Percentiles rank a stretch among this genome's conserved stretches.
phyloP scores from a whole-genome alignment of 2,329 filamentous ascomycete genomes.

The Elsinoe batatas region DNA sequence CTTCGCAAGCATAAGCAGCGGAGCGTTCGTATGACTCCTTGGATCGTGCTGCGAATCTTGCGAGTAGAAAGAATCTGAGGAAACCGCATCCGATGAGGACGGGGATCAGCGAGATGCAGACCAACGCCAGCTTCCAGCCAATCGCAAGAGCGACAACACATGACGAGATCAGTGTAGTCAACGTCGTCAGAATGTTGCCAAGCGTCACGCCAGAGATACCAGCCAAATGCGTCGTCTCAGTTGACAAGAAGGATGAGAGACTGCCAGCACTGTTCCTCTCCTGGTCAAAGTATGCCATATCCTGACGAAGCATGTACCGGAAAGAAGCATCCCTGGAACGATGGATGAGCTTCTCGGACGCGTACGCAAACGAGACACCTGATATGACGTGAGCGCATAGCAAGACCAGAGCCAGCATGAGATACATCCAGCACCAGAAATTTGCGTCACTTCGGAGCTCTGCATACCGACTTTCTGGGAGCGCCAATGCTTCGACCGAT shows the following conservation, averaged over 20 bases:
- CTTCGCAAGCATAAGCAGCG: slow-evolving; percentile 83
- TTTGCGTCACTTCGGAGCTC: slow-evolving; percentile 60
- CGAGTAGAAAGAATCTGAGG: slow-evolving; percentile 75
- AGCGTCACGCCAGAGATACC: slow-evolving; percentile 81
- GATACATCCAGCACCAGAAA: slow-evolving; percentile 84
- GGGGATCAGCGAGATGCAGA: slow-evolving; percentile 70
- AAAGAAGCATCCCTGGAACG: slow-evolving; percentile 76
- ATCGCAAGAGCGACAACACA: slow-evolving; percentile 61
- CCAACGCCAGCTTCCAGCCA: slow-evolving; percentile 80
- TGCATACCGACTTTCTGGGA: slow-evolving; percentile 42
- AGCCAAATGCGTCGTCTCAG: slow-evolving; percentile 78
- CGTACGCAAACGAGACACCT: slow-evolving; percentile 68
- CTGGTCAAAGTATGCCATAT: slow-evolving; percentile 82
- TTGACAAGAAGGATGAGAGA: slow-evolving; percentile 78
- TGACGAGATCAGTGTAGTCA: slow-evolving; percentile 68
- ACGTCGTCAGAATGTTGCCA: slow-evolving; percentile 72
- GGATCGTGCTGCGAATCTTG: slow-evolving; percentile 66
- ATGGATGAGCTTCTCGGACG: slow-evolving; percentile 77
- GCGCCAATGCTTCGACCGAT: slow-evolving; percentile 62
- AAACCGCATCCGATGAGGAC: slow-evolving; percentile 73
- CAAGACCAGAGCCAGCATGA: slow-evolving; percentile 68
- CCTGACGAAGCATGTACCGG: slow-evolving; percentile 79
- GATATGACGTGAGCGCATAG: slow-evolving; percentile 59
- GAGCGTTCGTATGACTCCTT: slow-evolving; percentile 72
- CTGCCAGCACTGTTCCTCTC: slow-evolving; percentile 85